These are phyloP conservation scores for Trypanosomatidae sp. DNA, from an alignment of 208 protist genomes.

Conservation along the genomic window DNA sequence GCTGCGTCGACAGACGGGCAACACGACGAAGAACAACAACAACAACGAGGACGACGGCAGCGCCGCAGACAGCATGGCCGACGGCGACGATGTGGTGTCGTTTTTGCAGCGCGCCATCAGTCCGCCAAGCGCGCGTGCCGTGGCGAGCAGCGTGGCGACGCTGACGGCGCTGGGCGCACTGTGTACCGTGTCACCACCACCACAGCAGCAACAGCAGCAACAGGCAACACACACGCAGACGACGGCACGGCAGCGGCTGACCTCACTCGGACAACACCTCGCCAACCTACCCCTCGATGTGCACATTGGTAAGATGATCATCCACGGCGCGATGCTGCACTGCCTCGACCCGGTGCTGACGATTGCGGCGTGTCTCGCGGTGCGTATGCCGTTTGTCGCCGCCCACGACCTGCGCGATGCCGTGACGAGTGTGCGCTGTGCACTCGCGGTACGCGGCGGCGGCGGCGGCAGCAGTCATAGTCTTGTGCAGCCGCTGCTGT, in stretches of 20 bases:
- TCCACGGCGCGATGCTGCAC: conserved; percentile 89
- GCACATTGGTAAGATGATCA: conserved; percentile 91
- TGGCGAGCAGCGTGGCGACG: conserved; percentile 76
- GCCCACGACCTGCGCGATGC: conserved; percentile 83
- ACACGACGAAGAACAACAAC: too few species aligned
- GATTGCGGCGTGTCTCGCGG: conserved; percentile 86
- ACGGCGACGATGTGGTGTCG: too few species aligned
- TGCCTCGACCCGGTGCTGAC: conserved; percentile 95
- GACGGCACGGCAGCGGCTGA: conserved; percentile 74
- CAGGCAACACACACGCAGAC: too few species aligned
- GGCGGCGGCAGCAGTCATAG: too few species aligned
- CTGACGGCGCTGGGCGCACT: conserved; percentile 79
- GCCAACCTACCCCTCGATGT: conserved; percentile 88
- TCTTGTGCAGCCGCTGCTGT: conserved; percentile 57
- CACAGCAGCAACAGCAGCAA: too few species aligned
- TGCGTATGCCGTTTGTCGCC: conserved; percentile 84
- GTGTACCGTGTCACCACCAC: too few species aligned
- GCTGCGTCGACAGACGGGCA: conserved; percentile 71
- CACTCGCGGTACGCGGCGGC: too few species aligned
- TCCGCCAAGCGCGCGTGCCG: conserved; percentile 66
- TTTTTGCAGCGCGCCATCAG: conserved; percentile 81
- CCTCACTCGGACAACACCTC: conserved; percentile 84
- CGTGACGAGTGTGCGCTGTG: conserved; percentile 64
- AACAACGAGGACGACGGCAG: too few species aligned
- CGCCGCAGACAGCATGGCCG: too few species aligned